Evolutionary conservation across 805 yeast genomes (phyloP).

Genomic region (Starmerella bacillaris): DNA sequence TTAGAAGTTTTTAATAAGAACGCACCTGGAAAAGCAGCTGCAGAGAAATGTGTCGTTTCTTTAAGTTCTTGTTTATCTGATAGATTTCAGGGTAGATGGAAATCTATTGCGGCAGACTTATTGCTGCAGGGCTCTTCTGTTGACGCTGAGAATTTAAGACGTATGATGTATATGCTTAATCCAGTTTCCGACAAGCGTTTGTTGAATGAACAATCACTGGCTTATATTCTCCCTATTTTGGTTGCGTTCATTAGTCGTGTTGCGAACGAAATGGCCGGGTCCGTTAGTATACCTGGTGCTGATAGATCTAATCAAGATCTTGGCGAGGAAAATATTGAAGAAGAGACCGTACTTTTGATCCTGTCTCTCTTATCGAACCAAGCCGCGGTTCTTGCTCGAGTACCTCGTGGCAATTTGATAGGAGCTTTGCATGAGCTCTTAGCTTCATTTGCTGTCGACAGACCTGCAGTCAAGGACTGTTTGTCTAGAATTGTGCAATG

Average conservation of each 20-base stretch:
- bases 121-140: constrained; percentile 32
- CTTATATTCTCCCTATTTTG: constrained; percentile 60
- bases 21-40: constrained; percentile 25
- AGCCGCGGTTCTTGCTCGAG: constrained; percentile 35
- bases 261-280: constrained; percentile 5
- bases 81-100: constrained; percentile 29
- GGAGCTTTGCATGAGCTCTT: constrained; percentile 46
- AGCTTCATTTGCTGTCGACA: constrained; percentile 48
- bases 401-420: constrained; percentile 50
- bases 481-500: constrained; percentile 60
- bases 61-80: constrained; percentile 36
- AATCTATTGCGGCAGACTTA: constrained; percentile 49
- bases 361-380: constrained; percentile 43
- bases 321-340: constrained; percentile 29
- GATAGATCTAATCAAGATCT: constrained; percentile 24
- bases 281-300: background rate
- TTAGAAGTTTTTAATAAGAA: constrained; percentile 28
- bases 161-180: constrained; percentile 59
- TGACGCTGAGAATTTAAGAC: constrained; percentile 34
- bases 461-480: constrained; percentile 70
- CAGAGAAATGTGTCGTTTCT: constrained; percentile 32
- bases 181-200: constrained; percentile 56
- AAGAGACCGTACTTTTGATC: constrained; percentile 74
- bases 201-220: constrained; percentile 47
- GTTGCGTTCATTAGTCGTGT: constrained; percentile 33